Conservation (phyloP, 2,329 filamentous ascomycete genomes). For the Xylariaceae sp. region DNA sequence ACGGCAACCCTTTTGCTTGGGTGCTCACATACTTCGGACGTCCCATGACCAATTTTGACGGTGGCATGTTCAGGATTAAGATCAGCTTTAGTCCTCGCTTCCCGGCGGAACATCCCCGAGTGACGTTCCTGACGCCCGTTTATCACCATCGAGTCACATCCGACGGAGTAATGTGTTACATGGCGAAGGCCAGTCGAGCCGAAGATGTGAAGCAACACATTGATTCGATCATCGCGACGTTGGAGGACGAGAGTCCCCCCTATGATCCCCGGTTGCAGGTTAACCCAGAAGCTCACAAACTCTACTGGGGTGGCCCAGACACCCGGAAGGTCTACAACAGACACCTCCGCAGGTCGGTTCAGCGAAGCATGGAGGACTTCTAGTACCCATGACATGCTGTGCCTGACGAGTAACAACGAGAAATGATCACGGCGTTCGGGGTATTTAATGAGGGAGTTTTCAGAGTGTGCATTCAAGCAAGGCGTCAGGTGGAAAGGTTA, state of each 20-base stretch:
- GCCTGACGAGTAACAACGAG: not conserved
- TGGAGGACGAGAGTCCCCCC: slow-evolving; percentile 83
- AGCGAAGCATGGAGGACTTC: slow-evolving; percentile 58
- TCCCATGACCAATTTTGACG: slow-evolving; percentile 89
- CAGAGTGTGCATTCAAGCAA: slow-evolving; percentile 15
- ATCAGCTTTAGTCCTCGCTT: slow-evolving; percentile 78
- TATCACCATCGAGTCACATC: slow-evolving; percentile 84
- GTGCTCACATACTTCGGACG: slow-evolving; percentile 80
- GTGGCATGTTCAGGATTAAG: slow-evolving; percentile 78
- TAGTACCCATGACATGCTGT: slow-evolving; percentile 6
- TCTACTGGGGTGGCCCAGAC: slow-evolving; percentile 78
- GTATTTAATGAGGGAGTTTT: slow-evolving; percentile 10
- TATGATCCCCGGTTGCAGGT: slow-evolving; percentile 89
- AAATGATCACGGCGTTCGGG: slow-evolving; percentile 8
- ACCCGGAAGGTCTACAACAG: slow-evolving; percentile 83
- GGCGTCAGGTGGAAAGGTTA: slow-evolving; percentile 14
- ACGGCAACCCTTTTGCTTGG: slow-evolving; percentile 89
- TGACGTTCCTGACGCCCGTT: slow-evolving; percentile 71
- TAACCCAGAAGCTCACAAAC: slow-evolving; percentile 74
- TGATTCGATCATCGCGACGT: slow-evolving; percentile 69
- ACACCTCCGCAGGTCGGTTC: slow-evolving; percentile 71
- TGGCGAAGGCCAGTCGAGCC: slow-evolving; percentile 50
- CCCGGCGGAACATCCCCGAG: slow-evolving; percentile 81
- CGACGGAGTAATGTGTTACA: slow-evolving; percentile 80
- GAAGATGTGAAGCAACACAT: slow-evolving; percentile 82